phyloP scores from a whole-genome alignment of 495 filamentous ascomycete species.

The Aspergillus sclerotiicarbonarius region DNA sequence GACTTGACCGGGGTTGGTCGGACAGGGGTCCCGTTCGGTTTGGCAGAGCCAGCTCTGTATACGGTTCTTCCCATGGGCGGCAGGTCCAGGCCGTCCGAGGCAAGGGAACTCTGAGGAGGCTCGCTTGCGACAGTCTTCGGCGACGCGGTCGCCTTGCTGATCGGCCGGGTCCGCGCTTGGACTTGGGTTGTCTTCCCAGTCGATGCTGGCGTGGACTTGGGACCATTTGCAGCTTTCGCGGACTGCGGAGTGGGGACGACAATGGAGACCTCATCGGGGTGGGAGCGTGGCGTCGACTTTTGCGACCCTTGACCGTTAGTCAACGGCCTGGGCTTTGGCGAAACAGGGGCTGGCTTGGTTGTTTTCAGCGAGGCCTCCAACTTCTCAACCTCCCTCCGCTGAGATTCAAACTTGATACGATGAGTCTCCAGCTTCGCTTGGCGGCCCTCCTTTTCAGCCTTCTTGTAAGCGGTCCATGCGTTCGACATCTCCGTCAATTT shows the following conservation, averaged over 20 bases:
- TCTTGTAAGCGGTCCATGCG: conserved; percentile 1
- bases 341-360: background rate
- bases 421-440: background rate
- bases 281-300: background rate
- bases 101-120: conserved; percentile 8
- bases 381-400: conserved; percentile 13
- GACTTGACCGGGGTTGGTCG: conserved; percentile 1
- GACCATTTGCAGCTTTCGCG: background rate
- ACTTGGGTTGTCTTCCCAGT: background rate
- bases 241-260: background rate
- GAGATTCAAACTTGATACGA: background rate
- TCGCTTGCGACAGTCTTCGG: conserved; percentile 6
- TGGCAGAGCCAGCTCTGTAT: conserved; percentile 3
- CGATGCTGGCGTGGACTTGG: background rate
- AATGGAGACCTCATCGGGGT: background rate
- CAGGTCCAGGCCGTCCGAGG: conserved; percentile 9
- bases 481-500: conserved; percentile 3
- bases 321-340: background rate
- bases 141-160: background rate
- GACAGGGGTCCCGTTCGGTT: background rate
- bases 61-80: conserved; percentile 6
- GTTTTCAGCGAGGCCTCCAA: conserved; percentile 8
- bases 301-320: conserved; percentile 4
- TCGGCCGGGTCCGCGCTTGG: background rate
- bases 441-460: background rate